Conservation (phyloP, 768 basidiomycete genomes). For the Dioszegia aurantiaca region DNA sequence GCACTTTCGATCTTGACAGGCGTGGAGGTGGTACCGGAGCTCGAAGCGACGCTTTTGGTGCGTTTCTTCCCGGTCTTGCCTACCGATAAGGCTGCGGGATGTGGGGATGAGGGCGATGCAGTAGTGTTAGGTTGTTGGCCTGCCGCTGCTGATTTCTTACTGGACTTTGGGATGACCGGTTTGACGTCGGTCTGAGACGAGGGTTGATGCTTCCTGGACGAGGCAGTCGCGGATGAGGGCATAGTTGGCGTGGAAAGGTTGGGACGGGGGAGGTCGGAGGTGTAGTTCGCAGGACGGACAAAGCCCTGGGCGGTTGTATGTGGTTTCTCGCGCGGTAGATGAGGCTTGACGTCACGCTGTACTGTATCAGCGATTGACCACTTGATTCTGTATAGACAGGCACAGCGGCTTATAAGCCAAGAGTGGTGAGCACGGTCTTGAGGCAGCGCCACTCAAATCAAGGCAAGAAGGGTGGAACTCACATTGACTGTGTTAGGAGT, state of each 20-base stretch:
- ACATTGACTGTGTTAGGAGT: too few relatives aligned
- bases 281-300: constrained; percentile 13
- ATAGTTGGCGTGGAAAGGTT: neutral
- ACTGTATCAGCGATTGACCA: neutral
- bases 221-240: neutral
- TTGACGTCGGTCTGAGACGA: constrained; percentile 5
- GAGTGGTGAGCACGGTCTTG: too few relatives aligned
- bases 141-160: neutral
- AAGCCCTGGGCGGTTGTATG: constrained; percentile 14
- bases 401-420: too few relatives aligned
- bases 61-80: neutral
- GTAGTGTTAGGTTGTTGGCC: neutral
- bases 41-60: too few relatives aligned
- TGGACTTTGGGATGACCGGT: neutral
- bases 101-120: neutral
- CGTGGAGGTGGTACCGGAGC: neutral
- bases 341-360: neutral
- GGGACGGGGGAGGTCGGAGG: constrained; percentile 1
- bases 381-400: too few relatives aligned
- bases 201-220: neutral
- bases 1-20: neutral
- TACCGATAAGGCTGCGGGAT: neutral
- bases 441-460: too few relatives aligned
- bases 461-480: too few relatives aligned
- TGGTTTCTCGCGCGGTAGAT: neutral